phyloP scores from a whole-genome alignment of 441 rosid genomes.

The Bocquillonia castaneifolia region DNA sequence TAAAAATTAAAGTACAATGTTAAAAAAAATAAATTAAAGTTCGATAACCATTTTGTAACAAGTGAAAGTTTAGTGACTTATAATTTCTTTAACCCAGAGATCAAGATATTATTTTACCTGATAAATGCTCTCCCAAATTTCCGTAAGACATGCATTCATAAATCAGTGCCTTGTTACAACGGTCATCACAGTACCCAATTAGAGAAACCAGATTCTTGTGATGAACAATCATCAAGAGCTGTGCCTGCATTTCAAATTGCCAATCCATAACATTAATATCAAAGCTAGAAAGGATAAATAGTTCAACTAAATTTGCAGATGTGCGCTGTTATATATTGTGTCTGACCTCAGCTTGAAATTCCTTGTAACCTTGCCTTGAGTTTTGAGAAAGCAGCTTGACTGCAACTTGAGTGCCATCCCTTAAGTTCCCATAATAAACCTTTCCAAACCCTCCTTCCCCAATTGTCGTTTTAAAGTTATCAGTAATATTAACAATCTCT shows the following conservation, averaged over 20 bases:
- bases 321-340: neutral
- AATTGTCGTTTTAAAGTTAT: slow-evolving; percentile 28
- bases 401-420: slow-evolving; percentile 36
- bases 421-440: slow-evolving; percentile 34
- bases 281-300: neutral
- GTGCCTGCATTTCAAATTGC: slow-evolving; percentile 1
- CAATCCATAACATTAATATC: neutral
- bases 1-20: no score
- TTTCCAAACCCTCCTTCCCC: slow-evolving; percentile 49
- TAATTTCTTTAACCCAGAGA: no score
- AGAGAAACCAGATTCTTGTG: slow-evolving; percentile 17
- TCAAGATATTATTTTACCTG: neutral
- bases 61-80: no score
- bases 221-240: slow-evolving; percentile 11
- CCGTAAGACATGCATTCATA: slow-evolving; percentile 20
- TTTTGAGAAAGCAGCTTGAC: slow-evolving; percentile 38
- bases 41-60: no score
- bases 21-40: no score
- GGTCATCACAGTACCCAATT: slow-evolving; percentile 19
- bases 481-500: slow-evolving; percentile 33
- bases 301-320: neutral
- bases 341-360: slow-evolving; percentile 43
- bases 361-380: slow-evolving; percentile 45
- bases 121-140: slow-evolving; percentile 7
- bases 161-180: slow-evolving; percentile 2